These are phyloP conservation scores for Cocos nucifera DNA, from an alignment of 176 grass and related monocot genomes.

Conservation along the genomic window DNA sequence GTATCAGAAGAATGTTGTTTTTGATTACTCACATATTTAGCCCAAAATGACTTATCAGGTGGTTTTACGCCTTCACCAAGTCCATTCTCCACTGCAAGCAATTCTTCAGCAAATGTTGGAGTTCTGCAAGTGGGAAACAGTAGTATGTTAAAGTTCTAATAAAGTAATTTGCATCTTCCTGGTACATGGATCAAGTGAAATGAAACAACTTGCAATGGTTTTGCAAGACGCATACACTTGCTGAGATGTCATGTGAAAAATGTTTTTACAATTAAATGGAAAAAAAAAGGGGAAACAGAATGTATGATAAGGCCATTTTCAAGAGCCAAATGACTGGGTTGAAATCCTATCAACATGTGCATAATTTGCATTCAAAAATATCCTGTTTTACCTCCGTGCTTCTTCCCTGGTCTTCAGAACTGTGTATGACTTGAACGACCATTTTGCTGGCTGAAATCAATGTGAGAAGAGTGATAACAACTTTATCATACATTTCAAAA, in stretches of 20 bases:
- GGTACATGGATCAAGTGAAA: too few species aligned
- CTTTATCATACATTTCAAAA: background rate
- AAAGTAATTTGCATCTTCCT: too few species aligned
- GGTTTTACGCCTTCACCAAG: conserved; percentile 73
- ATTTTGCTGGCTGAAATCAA: conserved; percentile 83
- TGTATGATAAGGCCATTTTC: too few species aligned
- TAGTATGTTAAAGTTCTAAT: too few species aligned
- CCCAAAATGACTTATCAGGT: conserved; percentile 94
- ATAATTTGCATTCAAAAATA: background rate
- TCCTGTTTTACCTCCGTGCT: conserved; percentile 60
- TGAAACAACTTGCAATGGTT: too few species aligned
- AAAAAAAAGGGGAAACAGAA: too few species aligned
- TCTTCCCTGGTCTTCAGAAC: conserved; percentile 81
- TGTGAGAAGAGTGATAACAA: conserved; percentile 18
- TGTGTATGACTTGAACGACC: conserved; percentile 84
- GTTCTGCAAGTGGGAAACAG: conserved; percentile 45
- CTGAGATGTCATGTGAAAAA: too few species aligned
- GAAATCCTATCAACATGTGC: too few species aligned
- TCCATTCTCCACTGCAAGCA: conserved; percentile 49
- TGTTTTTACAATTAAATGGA: too few species aligned
- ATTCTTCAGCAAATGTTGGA: conserved; percentile 78
- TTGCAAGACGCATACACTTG: too few species aligned
- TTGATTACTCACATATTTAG: conserved; percentile 83
- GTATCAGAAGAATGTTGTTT: too few species aligned
- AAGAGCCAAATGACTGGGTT: too few species aligned